phyloP scores from a whole-genome alignment of 108 stramenopile species.

The Nannochloropsis salina region DNA sequence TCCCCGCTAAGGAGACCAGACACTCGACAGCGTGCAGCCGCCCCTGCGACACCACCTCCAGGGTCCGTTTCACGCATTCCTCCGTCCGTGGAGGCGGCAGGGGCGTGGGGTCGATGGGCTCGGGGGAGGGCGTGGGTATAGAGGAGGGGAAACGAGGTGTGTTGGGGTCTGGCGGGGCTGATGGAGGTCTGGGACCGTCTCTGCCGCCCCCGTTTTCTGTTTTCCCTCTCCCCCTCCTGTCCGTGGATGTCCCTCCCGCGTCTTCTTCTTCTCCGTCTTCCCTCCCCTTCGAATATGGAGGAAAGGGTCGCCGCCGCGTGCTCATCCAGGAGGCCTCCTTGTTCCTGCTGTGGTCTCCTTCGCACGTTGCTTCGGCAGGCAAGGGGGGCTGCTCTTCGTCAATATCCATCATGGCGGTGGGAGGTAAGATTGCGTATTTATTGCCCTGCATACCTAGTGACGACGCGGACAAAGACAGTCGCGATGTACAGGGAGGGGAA shows the following conservation, averaged over 20 bases:
- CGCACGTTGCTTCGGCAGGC: neutral
- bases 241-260: neutral
- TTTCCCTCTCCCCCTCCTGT: too few species aligned
- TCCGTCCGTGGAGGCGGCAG: neutral
- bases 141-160: neutral
- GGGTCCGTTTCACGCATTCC: neutral
- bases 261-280: neutral
- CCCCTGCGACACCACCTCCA: conserved; percentile 8
- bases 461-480: too few species aligned
- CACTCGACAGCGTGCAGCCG: neutral
- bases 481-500: too few species aligned
- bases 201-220: neutral
- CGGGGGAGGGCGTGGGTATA: neutral
- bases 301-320: neutral
- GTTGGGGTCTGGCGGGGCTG: neutral
- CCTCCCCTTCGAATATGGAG: neutral
- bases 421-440: too few species aligned
- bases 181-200: neutral
- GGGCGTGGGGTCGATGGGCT: neutral
- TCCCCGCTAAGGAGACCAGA: neutral
- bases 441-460: too few species aligned
- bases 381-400: neutral
- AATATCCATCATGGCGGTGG: neutral
- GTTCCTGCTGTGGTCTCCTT: neutral
- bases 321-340: neutral